These are phyloP conservation scores for Bothriochloa decipiens DNA, from an alignment of 176 grass and related monocot genomes.

Conservation along the genomic window DNA sequence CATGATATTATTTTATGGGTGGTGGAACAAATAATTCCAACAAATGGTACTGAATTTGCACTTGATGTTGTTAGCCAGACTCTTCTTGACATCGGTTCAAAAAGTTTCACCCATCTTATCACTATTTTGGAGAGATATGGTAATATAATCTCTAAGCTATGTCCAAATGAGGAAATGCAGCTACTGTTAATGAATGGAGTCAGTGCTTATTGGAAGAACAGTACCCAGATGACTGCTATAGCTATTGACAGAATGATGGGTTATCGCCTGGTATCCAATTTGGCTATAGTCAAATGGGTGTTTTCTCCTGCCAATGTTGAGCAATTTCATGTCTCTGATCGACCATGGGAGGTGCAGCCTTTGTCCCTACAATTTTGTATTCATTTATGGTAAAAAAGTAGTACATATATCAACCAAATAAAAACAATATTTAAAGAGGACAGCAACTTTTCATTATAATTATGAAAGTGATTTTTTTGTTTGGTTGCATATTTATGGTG, in stretches of 20 bases:
- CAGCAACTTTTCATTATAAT: neutral
- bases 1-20: constrained; percentile 84
- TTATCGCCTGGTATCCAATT: constrained; percentile 86
- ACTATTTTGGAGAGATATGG: constrained; percentile 93
- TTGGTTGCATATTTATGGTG: constrained; percentile 18
- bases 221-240: constrained; percentile 93
- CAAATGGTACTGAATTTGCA: constrained; percentile 74
- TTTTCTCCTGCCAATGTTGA: constrained; percentile 79
- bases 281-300: constrained; percentile 93
- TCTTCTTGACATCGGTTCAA: constrained; percentile 94
- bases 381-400: neutral
- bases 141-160: constrained; percentile 81
- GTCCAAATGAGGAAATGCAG: constrained; percentile 80
- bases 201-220: constrained; percentile 91
- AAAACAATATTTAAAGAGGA: constrained; percentile 20
- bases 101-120: constrained; percentile 99
- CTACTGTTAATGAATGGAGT: constrained; percentile 85
- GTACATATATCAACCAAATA: constrained; percentile 13
- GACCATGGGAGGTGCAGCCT: constrained; percentile 86
- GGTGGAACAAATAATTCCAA: constrained; percentile 76
- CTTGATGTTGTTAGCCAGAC: constrained; percentile 87
- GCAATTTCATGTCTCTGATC: constrained; percentile 93
- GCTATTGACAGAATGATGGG: constrained; percentile 99
- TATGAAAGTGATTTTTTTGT: constrained; percentile 3
- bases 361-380: constrained; percentile 23